Base-by-base conservation (phyloP, 2,329 filamentous ascomycete species). In the Pseudopyricularia cyperi region DNA sequence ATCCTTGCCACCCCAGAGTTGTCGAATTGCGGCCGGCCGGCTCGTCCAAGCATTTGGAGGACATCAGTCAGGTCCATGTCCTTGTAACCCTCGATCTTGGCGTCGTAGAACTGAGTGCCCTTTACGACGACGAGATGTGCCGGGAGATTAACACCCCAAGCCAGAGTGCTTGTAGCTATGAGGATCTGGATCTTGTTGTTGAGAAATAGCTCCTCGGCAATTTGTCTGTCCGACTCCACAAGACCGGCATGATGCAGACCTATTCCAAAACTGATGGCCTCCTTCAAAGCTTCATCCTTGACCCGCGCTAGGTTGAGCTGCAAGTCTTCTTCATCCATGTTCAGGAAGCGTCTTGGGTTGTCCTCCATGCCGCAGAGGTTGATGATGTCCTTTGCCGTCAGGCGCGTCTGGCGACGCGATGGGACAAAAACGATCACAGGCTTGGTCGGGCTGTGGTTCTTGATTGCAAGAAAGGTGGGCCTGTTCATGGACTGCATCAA, bases 401-500 rank as follows among this genome's bases (percentile, higher is more conserved):
- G 74, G 34, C 93, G 84, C 0, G 93, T 98, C 71, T 98, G 93
- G 61, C 93, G 78, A 62, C 94, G 84, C 17, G 93, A 98, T 3
- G 93, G 89, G 7, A 98, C 93, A 61, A 98, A 98, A 1, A 98
- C 93, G 65, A 98, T 98, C 8, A 97, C 93, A 0, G 93, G 93
- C 67, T 98, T 97, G 51, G 89, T 84, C 0, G 94, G 93, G 42
- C 90, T 96, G 67, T 98, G 94, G 11, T 84, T 89, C 67, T 98
- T 96, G 66, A 98, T 93, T 0, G 93, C 93, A 32, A 97, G 72
- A 68, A 97, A 98, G 0, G 93, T 96, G 2, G 93, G 93, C 7
- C 93, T 79, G 63, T 98, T 98, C 93, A 98, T 98, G 0, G 89
- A 95, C 68, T 97, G 91, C 93, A 98, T 98, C 57, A 98, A 69